These are phyloP conservation scores for Aspergillus luchuensis DNA, from an alignment of 2,329 filamentous ascomycete species.

Conservation along the genomic window DNA sequence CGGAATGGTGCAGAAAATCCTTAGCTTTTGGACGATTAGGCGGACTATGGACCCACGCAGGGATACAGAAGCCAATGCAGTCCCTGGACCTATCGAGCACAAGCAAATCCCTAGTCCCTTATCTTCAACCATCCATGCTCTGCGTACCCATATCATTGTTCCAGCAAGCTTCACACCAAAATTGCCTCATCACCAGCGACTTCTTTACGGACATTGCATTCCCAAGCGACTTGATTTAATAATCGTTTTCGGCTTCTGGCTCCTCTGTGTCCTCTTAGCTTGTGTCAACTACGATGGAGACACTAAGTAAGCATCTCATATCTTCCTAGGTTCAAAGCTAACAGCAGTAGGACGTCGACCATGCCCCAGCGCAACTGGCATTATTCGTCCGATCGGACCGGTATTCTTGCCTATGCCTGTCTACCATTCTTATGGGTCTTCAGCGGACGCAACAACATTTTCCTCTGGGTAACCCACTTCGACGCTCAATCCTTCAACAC, in stretches of 20 bases:
- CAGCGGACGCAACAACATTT: conserved; percentile 63
- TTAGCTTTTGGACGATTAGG: too few species aligned
- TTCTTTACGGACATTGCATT: conserved; percentile 13
- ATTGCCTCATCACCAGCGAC: conserved; percentile 14
- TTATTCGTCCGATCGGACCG: conserved; percentile 62
- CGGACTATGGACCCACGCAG: too few species aligned
- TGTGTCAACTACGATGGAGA: conserved; percentile 18
- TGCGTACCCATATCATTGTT: conserved; percentile 6
- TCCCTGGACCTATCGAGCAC: too few species aligned
- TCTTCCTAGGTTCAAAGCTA: neutral
- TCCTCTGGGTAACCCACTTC: conserved; percentile 67
- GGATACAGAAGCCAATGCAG: too few species aligned
- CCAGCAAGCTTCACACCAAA: conserved; percentile 8
- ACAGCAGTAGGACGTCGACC: neutral
- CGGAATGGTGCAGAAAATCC: too few species aligned
- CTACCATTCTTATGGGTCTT: conserved; percentile 67
- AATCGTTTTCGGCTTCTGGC: conserved; percentile 17
- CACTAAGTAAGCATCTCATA: neutral
- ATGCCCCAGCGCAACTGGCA: conserved; percentile 38
- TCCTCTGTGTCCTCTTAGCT: conserved; percentile 13
- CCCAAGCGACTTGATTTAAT: conserved; percentile 15
- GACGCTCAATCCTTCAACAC: conserved; percentile 64
- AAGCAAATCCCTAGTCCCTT: too few species aligned
- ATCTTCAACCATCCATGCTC: too few species aligned
- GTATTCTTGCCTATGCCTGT: conserved; percentile 62